phyloP scores from a whole-genome alignment of 2,329 filamentous ascomycete genomes.

The Penicillium fuscoglaucum region DNA sequence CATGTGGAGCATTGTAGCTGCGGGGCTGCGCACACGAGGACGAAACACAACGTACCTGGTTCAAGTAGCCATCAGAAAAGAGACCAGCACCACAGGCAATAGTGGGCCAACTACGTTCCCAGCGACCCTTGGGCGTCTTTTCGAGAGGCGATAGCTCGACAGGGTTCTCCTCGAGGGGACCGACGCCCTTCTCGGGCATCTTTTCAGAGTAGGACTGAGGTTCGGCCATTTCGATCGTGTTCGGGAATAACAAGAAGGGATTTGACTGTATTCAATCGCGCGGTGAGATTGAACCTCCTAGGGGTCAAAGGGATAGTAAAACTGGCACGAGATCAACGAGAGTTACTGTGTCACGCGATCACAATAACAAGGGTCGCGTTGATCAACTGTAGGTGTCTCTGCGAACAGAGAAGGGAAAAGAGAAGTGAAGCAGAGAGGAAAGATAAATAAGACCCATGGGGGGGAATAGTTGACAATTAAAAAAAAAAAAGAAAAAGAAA shows the following conservation, averaged over 20 bases:
- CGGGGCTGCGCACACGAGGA: neutral
- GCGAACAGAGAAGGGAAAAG: neutral
- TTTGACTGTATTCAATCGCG: neutral
- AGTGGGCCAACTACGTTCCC: constrained; percentile 67
- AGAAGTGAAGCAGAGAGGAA: neutral
- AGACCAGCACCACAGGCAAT: constrained; percentile 87
- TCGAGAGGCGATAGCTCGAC: constrained; percentile 31
- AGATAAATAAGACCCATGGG: neutral
- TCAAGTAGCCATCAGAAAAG: constrained; percentile 90
- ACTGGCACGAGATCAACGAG: neutral
- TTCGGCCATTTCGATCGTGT: constrained; percentile 15
- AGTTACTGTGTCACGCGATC: constrained; percentile 6
- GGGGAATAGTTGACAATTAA: neutral
- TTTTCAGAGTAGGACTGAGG: constrained; percentile 16
- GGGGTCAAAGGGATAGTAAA: neutral
- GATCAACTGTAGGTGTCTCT: neutral
- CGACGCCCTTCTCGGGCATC: constrained; percentile 14
- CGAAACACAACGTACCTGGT: constrained; percentile 61
- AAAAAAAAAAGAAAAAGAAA: neutral
- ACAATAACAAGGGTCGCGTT: neutral
- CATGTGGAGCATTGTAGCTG: neutral
- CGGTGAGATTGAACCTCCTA: neutral
- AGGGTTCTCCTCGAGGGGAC: constrained; percentile 12
- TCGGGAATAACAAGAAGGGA: neutral
- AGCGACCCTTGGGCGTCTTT: constrained; percentile 39